Evolutionary conservation across 768 basidiomycete genomes (phyloP).

Genomic region (Termitomyces sp.): DNA sequence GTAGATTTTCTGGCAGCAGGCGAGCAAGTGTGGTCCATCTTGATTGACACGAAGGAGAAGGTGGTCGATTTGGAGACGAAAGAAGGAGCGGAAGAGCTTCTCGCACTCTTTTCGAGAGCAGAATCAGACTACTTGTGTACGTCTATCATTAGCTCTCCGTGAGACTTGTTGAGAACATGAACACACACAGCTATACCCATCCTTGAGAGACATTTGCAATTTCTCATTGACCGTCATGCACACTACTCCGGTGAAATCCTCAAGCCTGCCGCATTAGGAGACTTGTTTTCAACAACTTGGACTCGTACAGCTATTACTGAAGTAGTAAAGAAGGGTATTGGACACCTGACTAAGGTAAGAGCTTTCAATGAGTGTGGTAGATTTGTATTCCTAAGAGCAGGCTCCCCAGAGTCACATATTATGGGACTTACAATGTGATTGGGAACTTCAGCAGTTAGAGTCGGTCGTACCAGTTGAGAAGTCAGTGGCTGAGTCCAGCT

Average conservation of each 20-base stretch:
- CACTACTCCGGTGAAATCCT: conserved; percentile 32
- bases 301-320: conserved; percentile 49
- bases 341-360: conserved; percentile 59
- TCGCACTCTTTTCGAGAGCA: conserved; percentile 60
- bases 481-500: conserved; percentile 20
- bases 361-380: neutral
- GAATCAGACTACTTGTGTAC: conserved; percentile 77
- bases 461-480: conserved; percentile 38
- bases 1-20: conserved; percentile 56
- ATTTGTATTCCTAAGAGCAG: neutral
- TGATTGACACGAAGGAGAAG: conserved; percentile 52
- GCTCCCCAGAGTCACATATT: conserved; percentile 55
- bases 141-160: conserved; percentile 22
- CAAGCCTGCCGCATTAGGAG: conserved; percentile 47
- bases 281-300: conserved; percentile 58
- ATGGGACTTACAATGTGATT: conserved; percentile 70
- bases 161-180: neutral
- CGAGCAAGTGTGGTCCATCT: conserved; percentile 71
- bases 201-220: conserved; percentile 62
- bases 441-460: conserved; percentile 66
- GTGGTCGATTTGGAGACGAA: conserved; percentile 44
- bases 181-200: conserved; percentile 60
- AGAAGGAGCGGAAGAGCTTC: conserved; percentile 47
- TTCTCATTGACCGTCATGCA: conserved; percentile 41
- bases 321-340: conserved; percentile 50